Base-by-base conservation (phyloP, 148 eudicot species). In the Cornus kousa region DNA sequence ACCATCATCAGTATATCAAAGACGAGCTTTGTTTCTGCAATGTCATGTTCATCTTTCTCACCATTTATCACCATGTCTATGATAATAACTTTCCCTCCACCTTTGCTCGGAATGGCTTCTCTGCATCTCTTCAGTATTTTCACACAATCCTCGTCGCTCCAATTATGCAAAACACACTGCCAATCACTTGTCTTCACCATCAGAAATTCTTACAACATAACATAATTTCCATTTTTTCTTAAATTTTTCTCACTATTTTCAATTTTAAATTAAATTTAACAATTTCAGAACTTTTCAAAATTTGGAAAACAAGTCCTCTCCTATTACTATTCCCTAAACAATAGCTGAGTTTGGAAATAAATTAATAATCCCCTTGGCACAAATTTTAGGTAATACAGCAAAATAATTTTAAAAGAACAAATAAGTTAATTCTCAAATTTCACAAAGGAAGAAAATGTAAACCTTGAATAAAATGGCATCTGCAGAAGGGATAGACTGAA, bases 391-490 rank as follows among this genome's bases (percentile, higher is more conserved):
- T 43, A 4, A 43, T 9, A 43, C 9, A 43, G 48, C 48, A 43
- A 43, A 43, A 6, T 43, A 43, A 35, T 35, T 35, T 35, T 35
- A 35, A 35, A 35, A 35, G 37, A 35, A 4, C 37, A 35, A 43
- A 43, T 43, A 43, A 43, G 48, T 43, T 43, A 43, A 35, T 35
- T 35, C 37, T 35, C 37, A 35, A 35, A 35, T 35, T 35, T 35
- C 37, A 35, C 5, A 4, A 35, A 35, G 37, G 37, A 35, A 50
- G 35, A 13, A 11, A 48, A 46, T 16, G 19, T 43, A 19, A 24
- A 50, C 75, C 75, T 73, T 73, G 22, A 55, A 55, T 9, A 73
- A 19, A 73, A 50, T 28, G 75, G 75, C 66, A 17, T 73, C 75
- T 10, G 65, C 75, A 8, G 75, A 31, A 14, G 75, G 75, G 75